Percentiles rank a stretch among this genome's conserved stretches.
Evolutionary conservation across 2,329 filamentous ascomycete genomes (phyloP).

Genomic region (Aureobasidium sp.): DNA sequence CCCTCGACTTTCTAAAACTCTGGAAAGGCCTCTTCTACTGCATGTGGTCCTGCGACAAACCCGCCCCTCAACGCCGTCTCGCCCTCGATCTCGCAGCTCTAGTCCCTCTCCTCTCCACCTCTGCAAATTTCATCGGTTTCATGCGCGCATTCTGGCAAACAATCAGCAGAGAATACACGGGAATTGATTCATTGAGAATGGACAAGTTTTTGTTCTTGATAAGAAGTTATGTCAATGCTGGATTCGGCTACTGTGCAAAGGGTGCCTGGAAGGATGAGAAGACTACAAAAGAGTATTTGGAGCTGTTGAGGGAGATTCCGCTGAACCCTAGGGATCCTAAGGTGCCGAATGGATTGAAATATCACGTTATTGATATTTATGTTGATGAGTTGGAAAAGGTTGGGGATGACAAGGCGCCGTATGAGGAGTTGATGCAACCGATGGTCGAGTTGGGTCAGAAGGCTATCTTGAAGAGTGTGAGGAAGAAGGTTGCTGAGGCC

Average conservation of each 20-base stretch:
- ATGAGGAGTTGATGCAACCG: constrained; percentile 45
- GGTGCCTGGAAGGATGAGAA: constrained; percentile 28
- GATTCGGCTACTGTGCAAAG: constrained; percentile 45
- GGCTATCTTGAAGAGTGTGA: constrained; percentile 61
- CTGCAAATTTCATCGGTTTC: constrained; percentile 31
- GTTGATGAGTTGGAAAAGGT: constrained; percentile 78
- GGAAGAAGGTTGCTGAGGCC: constrained; percentile 59
- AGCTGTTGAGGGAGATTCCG: constrained; percentile 38
- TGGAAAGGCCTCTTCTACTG: constrained; percentile 93
- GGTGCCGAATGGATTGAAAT: constrained; percentile 72
- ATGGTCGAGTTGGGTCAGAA: constrained; percentile 47
- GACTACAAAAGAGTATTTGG: constrained; percentile 35
- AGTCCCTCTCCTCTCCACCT: constrained; percentile 47
- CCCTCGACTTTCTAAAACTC: constrained; percentile 71
- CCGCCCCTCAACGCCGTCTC: constrained; percentile 76
- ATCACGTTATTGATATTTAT: constrained; percentile 86
- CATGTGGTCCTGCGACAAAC: constrained; percentile 84
- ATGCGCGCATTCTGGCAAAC: constrained; percentile 44
- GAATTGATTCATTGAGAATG: constrained; percentile 49
- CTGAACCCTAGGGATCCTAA: constrained; percentile 41
- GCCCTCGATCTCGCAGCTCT: constrained; percentile 68
- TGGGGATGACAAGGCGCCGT: constrained; percentile 44
- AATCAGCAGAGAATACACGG: constrained; percentile 42
- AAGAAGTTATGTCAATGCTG: constrained; percentile 66
- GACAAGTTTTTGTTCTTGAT: constrained; percentile 90